phyloP scores from a whole-genome alignment of 768 basidiomycete species.

The Gymnopilus dilepis region DNA sequence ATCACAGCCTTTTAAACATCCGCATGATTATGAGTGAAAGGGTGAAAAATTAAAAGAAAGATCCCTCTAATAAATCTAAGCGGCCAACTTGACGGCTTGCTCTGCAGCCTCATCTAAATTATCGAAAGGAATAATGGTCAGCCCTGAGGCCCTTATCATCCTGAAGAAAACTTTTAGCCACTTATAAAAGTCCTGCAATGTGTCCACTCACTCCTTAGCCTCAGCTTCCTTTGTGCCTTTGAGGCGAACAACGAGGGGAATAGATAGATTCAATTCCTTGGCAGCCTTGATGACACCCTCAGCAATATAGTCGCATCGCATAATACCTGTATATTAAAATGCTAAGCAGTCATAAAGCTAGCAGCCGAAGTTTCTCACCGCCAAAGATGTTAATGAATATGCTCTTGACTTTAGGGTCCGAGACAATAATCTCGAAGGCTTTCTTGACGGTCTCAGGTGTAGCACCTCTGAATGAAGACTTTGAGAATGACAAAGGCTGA shows the following conservation, averaged over 20 bases:
- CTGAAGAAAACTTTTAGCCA: slow-evolving; percentile 47
- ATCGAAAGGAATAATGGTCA: slow-evolving; percentile 94
- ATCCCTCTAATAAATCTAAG: slow-evolving; percentile 38
- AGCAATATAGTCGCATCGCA: slow-evolving; percentile 98
- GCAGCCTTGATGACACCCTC: slow-evolving; percentile 99
- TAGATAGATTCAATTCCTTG: slow-evolving; percentile 81
- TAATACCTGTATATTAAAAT: slow-evolving; percentile 65
- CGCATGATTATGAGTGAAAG: slow-evolving; percentile 16
- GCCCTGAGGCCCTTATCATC: slow-evolving; percentile 90
- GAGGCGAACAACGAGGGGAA: slow-evolving; percentile 92
- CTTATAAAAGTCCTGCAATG: neutral
- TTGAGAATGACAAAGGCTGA: slow-evolving; percentile 2
- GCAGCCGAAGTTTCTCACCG: slow-evolving; percentile 45
- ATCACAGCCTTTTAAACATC: slow-evolving; percentile 29
- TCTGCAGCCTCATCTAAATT: slow-evolving; percentile 91
- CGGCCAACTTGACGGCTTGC: slow-evolving; percentile 75
- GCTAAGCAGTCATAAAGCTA: neutral
- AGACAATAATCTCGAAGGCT: slow-evolving; percentile 93
- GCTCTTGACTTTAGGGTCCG: slow-evolving; percentile 92
- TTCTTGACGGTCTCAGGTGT: slow-evolving; percentile 99
- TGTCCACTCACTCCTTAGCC: slow-evolving; percentile 82
- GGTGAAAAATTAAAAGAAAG: slow-evolving; percentile 23
- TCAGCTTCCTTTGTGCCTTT: slow-evolving; percentile 98
- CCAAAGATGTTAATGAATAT: slow-evolving; percentile 99
- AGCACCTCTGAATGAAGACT: slow-evolving; percentile 67